phyloP scores from a whole-genome alignment of 2,329 filamentous ascomycete species.

The Calonectria naviculata region DNA sequence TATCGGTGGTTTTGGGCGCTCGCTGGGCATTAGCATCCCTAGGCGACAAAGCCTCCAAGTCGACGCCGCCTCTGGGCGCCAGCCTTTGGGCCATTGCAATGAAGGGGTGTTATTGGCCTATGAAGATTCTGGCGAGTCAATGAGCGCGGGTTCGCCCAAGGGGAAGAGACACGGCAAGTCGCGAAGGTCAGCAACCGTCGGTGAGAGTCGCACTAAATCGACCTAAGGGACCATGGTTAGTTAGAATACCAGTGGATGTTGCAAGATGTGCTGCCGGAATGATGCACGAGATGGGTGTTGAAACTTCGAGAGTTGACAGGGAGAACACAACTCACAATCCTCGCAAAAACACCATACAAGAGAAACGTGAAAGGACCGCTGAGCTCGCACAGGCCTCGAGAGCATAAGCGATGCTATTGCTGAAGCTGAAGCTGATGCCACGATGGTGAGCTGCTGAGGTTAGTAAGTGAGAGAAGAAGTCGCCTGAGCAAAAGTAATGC shows the following conservation, averaged over 20 bases:
- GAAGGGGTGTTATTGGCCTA: slow-evolving; percentile 4
- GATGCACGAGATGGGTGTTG: background rate
- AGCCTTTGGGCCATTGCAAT: slow-evolving; percentile 60
- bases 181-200: slow-evolving; percentile 29
- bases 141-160: slow-evolving; percentile 8
- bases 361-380: slow-evolving; percentile 28
- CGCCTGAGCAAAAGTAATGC: slow-evolving; percentile 26
- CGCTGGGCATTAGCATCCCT: slow-evolving; percentile 73
- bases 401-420: slow-evolving; percentile 44
- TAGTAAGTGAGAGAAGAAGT: slow-evolving; percentile 35
- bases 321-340: slow-evolving; percentile 38
- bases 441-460: slow-evolving; percentile 25
- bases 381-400: slow-evolving; percentile 17
- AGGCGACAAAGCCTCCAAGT: slow-evolving; percentile 73
- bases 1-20: slow-evolving; percentile 58
- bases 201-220: slow-evolving; percentile 24
- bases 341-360: slow-evolving; percentile 42
- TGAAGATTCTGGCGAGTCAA: slow-evolving; percentile 5
- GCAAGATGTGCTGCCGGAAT: background rate
- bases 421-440: slow-evolving; percentile 15
- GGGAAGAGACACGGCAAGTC: slow-evolving; percentile 16
- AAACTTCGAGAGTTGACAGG: background rate
- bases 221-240: slow-evolving; percentile 25
- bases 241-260: background rate
- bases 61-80: slow-evolving; percentile 60